Percentiles rank a stretch among this genome's conserved stretches.
phyloP scores from a whole-genome alignment of 1,139 yeast species.

The Diutina ranongensis region DNA sequence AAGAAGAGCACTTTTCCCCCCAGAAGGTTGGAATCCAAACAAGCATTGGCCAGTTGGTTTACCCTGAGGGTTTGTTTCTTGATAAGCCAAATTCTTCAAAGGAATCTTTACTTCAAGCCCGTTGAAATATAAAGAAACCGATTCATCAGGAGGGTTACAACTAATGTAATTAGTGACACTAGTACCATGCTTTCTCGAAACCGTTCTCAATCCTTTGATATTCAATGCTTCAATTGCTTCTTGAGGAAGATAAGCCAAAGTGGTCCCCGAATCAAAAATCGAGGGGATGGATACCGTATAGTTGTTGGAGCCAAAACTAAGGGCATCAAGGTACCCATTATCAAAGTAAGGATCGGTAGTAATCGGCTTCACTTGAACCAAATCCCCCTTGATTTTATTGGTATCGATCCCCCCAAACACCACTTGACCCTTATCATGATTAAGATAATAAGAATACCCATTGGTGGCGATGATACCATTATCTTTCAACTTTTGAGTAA shows the following conservation, averaged over 20 bases:
- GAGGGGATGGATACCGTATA: not conserved
- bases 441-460: constrained; percentile 1
- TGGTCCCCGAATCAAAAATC: not conserved
- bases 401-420: not conserved
- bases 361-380: not conserved
- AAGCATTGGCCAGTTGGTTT: not conserved
- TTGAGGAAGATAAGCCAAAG: not conserved
- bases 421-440: not conserved
- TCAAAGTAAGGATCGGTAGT: not conserved
- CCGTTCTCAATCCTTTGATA: no score
- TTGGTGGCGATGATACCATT: not conserved
- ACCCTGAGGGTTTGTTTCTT: not conserved
- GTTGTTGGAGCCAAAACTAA: not conserved
- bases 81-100: not conserved
- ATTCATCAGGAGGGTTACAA: not conserved
- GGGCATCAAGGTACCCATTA: not conserved
- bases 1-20: not conserved
- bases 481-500: not conserved
- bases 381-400: not conserved
- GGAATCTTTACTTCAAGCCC: not conserved
- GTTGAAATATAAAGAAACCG: not conserved
- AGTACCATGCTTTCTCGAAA: no score
- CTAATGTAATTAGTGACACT: not conserved
- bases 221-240: not conserved
- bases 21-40: not conserved